phyloP scores from a whole-genome alignment of 2,329 filamentous ascomycete genomes.

The Phialocephala sp. region DNA sequence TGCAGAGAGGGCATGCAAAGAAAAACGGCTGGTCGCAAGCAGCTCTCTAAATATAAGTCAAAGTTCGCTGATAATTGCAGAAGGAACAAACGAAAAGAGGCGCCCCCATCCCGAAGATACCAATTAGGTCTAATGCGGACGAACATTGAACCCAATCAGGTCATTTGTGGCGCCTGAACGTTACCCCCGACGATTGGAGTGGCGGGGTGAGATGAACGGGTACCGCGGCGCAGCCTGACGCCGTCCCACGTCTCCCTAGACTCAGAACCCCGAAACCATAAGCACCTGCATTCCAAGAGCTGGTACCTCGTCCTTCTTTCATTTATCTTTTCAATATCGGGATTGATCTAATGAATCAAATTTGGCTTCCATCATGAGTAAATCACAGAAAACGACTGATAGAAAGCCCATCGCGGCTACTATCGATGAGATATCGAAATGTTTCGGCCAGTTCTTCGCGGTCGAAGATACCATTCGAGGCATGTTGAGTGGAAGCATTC shows the following conservation, averaged over 20 bases:
- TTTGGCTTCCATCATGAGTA: not conserved
- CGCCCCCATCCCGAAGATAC: not conserved
- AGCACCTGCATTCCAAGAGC: not conserved
- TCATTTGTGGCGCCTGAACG: not conserved
- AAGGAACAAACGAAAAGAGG: not conserved
- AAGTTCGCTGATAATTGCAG: not conserved
- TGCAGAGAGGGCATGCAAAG: not conserved
- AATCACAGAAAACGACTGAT: not conserved
- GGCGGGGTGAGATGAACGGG: not conserved
- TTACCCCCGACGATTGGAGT: slow-evolving; percentile 6
- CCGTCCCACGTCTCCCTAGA: not conserved
- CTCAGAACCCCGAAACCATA: not conserved
- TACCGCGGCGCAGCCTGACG: slow-evolving; percentile 6
- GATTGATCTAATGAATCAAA: not conserved
- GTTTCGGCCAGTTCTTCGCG: not conserved
- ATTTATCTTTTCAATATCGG: not conserved
- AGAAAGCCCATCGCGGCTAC: slow-evolving; percentile 1
- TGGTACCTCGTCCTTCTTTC: not conserved
- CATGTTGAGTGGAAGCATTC: slow-evolving; percentile 1
- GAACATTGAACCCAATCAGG: not conserved
- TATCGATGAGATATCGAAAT: slow-evolving; percentile 1
- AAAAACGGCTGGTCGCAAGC: not conserved
- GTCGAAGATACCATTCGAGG: not conserved
- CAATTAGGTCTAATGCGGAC: not conserved
- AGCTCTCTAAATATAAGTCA: slow-evolving; percentile 1